Conservation (phyloP, 2,329 filamentous ascomycete genomes). For the Beauveria medogensis region DNA sequence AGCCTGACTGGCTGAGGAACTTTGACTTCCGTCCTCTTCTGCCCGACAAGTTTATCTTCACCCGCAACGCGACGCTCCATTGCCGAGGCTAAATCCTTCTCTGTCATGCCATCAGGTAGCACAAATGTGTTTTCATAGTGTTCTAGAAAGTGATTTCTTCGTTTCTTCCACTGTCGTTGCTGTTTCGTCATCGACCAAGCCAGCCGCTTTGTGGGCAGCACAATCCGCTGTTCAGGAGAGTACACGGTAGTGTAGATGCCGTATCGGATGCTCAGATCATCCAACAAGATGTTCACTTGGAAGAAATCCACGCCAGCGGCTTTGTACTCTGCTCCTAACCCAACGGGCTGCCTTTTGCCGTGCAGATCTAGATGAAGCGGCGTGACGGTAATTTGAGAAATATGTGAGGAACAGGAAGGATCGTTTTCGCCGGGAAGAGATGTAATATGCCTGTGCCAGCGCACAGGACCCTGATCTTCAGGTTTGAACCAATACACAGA, state of each 20-base stretch:
- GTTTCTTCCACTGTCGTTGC: conserved; percentile 21
- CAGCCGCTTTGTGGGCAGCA: conserved; percentile 21
- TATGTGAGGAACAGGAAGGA: conserved; percentile 1
- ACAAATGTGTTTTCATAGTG: conserved; percentile 26
- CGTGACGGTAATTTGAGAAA: conserved; percentile 22
- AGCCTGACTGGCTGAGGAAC: conserved; percentile 11
- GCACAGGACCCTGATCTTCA: conserved; percentile 19
- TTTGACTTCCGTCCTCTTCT: conserved; percentile 6
- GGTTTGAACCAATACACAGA: conserved; percentile 28
- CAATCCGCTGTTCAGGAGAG: conserved; percentile 19
- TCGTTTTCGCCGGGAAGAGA: conserved; percentile 16
- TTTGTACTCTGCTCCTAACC: conserved; percentile 24
- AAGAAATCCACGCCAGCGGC: conserved; percentile 34
- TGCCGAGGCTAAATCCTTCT: conserved; percentile 16
- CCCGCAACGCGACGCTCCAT: neutral
- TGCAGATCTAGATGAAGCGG: conserved; percentile 18
- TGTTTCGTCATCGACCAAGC: conserved; percentile 20
- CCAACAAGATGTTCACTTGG: conserved; percentile 35
- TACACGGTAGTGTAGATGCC: conserved; percentile 25
- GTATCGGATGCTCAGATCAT: conserved; percentile 35
- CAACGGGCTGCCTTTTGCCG: conserved; percentile 9
- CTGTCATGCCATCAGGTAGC: conserved; percentile 28
- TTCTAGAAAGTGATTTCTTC: conserved; percentile 21
- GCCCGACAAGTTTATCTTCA: conserved; percentile 15
- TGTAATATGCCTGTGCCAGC: conserved; percentile 30